These are phyloP conservation scores for Tylopilus felleus DNA, from an alignment of 768 basidiomycete species.

Conservation along the genomic window DNA sequence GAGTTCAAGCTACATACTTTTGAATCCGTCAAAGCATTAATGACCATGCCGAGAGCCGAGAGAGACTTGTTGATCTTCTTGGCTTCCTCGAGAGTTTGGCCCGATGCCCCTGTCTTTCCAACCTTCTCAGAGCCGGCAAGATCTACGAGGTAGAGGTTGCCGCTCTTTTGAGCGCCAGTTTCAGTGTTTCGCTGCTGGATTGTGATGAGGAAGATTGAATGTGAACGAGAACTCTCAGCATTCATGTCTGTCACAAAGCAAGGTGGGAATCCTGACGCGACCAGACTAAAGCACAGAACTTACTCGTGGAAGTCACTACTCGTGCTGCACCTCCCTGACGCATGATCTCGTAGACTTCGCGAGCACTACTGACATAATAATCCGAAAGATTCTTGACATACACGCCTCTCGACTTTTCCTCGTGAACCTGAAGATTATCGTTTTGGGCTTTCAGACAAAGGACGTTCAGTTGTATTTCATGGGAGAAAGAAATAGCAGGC, in stretches of 20 bases:
- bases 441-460: constrained; percentile 67
- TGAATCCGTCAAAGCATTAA: constrained; percentile 93
- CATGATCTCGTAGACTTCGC: constrained; percentile 99
- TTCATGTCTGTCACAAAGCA: constrained; percentile 80
- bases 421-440: constrained; percentile 97
- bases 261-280: constrained; percentile 1
- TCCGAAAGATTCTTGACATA: constrained; percentile 98
- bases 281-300: constrained; percentile 29
- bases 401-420: constrained; percentile 95
- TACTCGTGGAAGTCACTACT: constrained; percentile 92
- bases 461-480: constrained; percentile 3
- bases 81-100: constrained; percentile 97
- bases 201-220: constrained; percentile 97
- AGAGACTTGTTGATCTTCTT: constrained; percentile 99
- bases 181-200: constrained; percentile 97
- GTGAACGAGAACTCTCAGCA: constrained; percentile 97
- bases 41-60: constrained; percentile 98
- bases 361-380: constrained; percentile 94
- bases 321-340: constrained; percentile 89
- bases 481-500: constrained; percentile 28
- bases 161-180: constrained; percentile 92
- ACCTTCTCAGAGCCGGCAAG: constrained; percentile 99
- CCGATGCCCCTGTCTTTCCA: constrained; percentile 98
- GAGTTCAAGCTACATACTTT: constrained; percentile 55
- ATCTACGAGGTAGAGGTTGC: constrained; percentile 96